These are phyloP conservation scores for Cercospora sojina DNA, from an alignment of 2,329 filamentous ascomycete species.

Conservation along the genomic window DNA sequence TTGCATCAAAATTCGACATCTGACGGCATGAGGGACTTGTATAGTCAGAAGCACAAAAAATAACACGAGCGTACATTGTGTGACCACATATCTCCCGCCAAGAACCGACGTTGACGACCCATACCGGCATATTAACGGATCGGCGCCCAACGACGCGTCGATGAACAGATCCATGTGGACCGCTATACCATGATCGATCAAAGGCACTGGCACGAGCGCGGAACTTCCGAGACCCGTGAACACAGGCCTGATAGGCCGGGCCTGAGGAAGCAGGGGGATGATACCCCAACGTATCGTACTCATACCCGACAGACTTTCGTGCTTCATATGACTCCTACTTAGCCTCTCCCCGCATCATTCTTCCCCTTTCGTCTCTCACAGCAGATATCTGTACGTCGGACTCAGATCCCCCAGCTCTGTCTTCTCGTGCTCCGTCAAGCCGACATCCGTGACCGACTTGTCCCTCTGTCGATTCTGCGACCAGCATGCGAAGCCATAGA, in stretches of 20 bases:
- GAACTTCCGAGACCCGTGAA: not conserved
- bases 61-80: not conserved
- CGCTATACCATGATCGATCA: not conserved
- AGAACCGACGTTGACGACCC: not conserved
- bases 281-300: not conserved
- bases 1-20: no score
- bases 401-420: conserved; percentile 59
- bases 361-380: conserved; percentile 41
- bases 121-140: not conserved
- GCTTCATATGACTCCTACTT: not conserved
- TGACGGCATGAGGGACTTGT: no score
- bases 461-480: conserved; percentile 62
- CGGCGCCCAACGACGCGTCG: not conserved
- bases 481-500: conserved; percentile 61
- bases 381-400: conserved; percentile 60
- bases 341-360: not conserved
- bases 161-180: not conserved
- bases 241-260: not conserved
- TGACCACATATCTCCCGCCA: not conserved
- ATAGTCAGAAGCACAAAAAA: not conserved
- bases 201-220: not conserved
- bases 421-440: conserved; percentile 62
- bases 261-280: not conserved
- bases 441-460: conserved; percentile 46
- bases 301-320: not conserved